Evolutionary conservation across 805 yeast genomes (phyloP).

Genomic region (Wickerhamomyces kurtzmanii): DNA sequence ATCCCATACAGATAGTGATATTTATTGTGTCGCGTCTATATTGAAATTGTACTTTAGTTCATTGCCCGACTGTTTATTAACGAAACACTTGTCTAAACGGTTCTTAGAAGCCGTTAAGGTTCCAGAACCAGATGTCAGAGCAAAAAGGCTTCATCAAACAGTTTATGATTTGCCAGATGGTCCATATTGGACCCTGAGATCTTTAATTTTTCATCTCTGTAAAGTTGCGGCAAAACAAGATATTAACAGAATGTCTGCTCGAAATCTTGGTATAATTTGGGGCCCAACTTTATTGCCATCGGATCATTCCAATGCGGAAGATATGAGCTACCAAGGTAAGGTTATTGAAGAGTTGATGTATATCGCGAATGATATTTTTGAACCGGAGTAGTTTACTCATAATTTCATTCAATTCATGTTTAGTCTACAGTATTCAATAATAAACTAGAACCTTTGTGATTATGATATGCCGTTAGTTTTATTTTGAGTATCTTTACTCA

Average conservation of each 20-base stretch:
- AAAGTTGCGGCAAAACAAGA: conserved; percentile 56
- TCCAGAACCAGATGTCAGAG: conserved; percentile 47
- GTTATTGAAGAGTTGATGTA: conserved; percentile 78
- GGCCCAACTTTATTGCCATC: conserved; percentile 79
- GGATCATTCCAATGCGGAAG: conserved; percentile 59
- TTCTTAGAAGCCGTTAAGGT: conserved; percentile 68
- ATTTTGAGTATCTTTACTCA: too few relatives aligned
- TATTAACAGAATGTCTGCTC: conserved; percentile 71
- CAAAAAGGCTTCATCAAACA: conserved; percentile 73
- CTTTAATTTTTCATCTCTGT: conserved; percentile 76
- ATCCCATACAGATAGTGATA: conserved; percentile 64
- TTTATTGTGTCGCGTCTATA: conserved; percentile 80
- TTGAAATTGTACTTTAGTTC: conserved; percentile 76
- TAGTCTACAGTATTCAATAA: too few relatives aligned
- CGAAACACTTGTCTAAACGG: conserved; percentile 46
- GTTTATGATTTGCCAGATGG: conserved; percentile 91
- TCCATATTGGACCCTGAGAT: conserved; percentile 84
- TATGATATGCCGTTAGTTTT: too few relatives aligned
- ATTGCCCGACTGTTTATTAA: conserved; percentile 81
- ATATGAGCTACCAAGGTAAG: conserved; percentile 63
- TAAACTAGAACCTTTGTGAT: too few relatives aligned
- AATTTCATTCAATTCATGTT: too few relatives aligned
- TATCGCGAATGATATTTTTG: conserved; percentile 77
- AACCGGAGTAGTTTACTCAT: conserved; percentile 36
- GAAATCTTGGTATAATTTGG: conserved; percentile 86